These are phyloP conservation scores for Marasmius tenuissimus DNA, from an alignment of 1,284 basidiomycete species.

Conservation along the genomic window DNA sequence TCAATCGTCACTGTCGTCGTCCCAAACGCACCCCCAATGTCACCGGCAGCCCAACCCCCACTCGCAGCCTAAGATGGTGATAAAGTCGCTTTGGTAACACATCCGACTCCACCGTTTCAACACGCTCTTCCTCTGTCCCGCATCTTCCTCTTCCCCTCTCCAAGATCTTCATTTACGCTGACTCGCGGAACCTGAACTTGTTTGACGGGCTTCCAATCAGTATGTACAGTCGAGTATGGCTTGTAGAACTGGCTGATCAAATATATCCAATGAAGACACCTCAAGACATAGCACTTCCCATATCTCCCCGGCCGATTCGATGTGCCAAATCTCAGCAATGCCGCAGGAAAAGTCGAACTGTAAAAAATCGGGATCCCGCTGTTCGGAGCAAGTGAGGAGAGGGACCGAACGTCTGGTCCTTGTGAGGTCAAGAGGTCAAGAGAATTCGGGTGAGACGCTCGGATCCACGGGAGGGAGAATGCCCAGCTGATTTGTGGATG, in stretches of 20 bases:
- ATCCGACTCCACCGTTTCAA: slow-evolving; percentile 5
- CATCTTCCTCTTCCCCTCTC: too few species aligned
- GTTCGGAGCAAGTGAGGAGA: slow-evolving; percentile 18
- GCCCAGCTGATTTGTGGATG: slow-evolving; percentile 35
- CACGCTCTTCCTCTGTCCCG: background rate
- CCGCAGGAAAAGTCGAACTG: slow-evolving; percentile 48
- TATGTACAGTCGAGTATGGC: slow-evolving; percentile 65
- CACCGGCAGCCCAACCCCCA: slow-evolving; percentile 26
- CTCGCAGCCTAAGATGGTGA: background rate
- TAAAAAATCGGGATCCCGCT: slow-evolving; percentile 49
- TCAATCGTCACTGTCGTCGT: background rate
- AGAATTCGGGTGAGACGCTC: slow-evolving; percentile 32
- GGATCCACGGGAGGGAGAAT: slow-evolving; percentile 42
- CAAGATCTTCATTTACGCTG: slow-evolving; percentile 40
- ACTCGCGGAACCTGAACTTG: slow-evolving; percentile 43
- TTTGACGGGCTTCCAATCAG: slow-evolving; percentile 46
- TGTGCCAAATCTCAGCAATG: slow-evolving; percentile 38
- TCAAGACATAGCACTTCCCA: slow-evolving; percentile 64
- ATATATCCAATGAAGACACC: slow-evolving; percentile 65
- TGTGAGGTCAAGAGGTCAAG: too few species aligned
- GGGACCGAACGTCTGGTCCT: background rate
- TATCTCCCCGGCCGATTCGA: slow-evolving; percentile 47
- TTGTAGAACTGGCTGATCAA: slow-evolving; percentile 60
- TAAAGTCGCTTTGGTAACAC: background rate
- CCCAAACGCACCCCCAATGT: background rate